Evolutionary conservation across 768 basidiomycete species (phyloP), one percentile per base, ranked within the genome.

Genomic region (Boletus subparvulus): DNA sequence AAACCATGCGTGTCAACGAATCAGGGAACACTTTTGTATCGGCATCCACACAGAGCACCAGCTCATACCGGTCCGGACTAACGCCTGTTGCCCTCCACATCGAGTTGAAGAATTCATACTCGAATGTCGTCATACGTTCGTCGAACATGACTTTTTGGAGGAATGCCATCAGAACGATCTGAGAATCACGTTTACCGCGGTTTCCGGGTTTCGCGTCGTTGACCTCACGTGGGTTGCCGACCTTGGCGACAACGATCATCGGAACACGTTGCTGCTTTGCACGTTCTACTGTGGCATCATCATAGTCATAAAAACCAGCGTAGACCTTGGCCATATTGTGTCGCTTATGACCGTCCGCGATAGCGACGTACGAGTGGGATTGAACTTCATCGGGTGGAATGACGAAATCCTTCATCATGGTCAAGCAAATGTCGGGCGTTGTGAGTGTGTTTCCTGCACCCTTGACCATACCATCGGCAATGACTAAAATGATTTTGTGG

Each of bases 61-160:
- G 78, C 74, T 98, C 96, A 71, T 95, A 99, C 55, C 88, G 85
- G 77, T 98, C 97, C 7, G 97, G 96, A 69, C 90, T 90, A 57
- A 99, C 86, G 30, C 97, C 97, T 16, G 95, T 96, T 42, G 85
- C 89, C 52, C 96, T 78, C 97, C 97, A 99, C 19, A 98, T 79
- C 51, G 93, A 87, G 74, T 99, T 99, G 86, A 99, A 99, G 74
- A 98, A 98, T 75, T 98, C 97, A 72, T 98, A 98, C 76, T 98
- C 97, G 71, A 99, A 95, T 52, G 92, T 96, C 59, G 96, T 97
- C 96, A 99, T 98, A 50, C 97, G 86, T 78, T 99, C 97, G 74
- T 99, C 97, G 65, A 98, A 98, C 95, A 99, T 97, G 65, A 98
- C 94, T 73, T 97, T 98, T 74, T 99, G 97, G 70, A 98, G 78